Conservation (phyloP, 176 grass and related monocot genomes). For the Eleusine indica region DNA sequence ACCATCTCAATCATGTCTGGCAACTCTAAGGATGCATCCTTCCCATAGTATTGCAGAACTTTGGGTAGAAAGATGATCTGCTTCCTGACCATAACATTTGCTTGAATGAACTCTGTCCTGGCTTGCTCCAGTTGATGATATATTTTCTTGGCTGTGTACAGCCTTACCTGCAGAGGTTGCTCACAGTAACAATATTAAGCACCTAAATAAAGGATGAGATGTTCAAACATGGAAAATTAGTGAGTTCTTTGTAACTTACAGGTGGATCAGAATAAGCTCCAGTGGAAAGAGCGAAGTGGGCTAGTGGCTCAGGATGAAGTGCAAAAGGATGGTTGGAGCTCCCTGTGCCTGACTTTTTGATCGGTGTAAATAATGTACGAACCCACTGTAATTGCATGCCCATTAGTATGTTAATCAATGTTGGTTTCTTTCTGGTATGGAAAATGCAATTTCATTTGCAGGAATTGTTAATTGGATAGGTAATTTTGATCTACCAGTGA, state of each 20-base stretch:
- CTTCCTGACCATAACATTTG: conserved; percentile 63
- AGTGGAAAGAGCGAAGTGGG: conserved; percentile 89
- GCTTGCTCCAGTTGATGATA: conserved; percentile 74
- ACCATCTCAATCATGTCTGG: conserved; percentile 66
- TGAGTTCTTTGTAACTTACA: conserved; percentile 43
- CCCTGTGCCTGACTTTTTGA: conserved; percentile 55
- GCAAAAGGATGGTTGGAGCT: conserved; percentile 70
- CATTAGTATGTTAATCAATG: conserved; percentile 22
- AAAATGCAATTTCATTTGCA: neutral
- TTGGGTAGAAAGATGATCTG: conserved; percentile 81
- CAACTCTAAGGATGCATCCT: conserved; percentile 72
- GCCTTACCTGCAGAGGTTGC: conserved; percentile 68
- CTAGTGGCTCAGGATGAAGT: conserved; percentile 66
- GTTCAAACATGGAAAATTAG: conserved; percentile 1
- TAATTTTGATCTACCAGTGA: conserved; percentile 53
- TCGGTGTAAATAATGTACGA: conserved; percentile 55
- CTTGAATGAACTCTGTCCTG: conserved; percentile 72
- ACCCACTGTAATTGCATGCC: conserved; percentile 60
- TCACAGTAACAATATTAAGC: conserved; percentile 18
- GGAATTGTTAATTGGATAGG: conserved; percentile 11
- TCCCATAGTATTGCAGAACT: conserved; percentile 78
- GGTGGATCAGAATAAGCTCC: conserved; percentile 92
- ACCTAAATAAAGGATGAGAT: conserved; percentile 20
- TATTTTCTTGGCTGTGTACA: conserved; percentile 79
- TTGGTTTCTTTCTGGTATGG: conserved; percentile 6